Percentiles rank a stretch among this genome's conserved stretches.
Conservation (phyloP, 2,329 filamentous ascomycete genomes). For the Penicillium sp. region DNA sequence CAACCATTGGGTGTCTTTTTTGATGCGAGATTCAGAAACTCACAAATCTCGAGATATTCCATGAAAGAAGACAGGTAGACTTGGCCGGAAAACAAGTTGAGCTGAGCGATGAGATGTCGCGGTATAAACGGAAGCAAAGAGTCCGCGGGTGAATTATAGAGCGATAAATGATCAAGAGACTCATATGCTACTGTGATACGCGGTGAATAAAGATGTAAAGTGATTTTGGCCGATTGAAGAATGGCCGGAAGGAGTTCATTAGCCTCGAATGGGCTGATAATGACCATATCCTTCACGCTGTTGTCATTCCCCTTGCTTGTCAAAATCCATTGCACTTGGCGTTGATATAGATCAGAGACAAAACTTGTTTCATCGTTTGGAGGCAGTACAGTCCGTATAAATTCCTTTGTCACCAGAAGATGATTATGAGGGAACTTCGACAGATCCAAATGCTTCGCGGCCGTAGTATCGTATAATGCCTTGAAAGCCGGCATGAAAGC, state of each 20-base stretch:
- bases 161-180: neutral
- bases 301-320: conserved; percentile 20
- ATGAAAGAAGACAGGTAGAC: neutral
- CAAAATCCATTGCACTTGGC: conserved; percentile 55
- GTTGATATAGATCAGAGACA: conserved; percentile 45
- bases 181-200: neutral
- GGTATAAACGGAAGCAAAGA: neutral
- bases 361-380: neutral
- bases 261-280: conserved; percentile 61
- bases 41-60: neutral
- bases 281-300: conserved; percentile 37
- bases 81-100: neutral
- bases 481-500: neutral
- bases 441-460: neutral
- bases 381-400: neutral
- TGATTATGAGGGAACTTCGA: neutral
- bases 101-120: neutral
- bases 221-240: neutral
- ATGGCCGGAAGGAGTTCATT: conserved; percentile 43
- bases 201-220: neutral
- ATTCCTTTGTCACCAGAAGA: neutral
- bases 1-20: neutral
- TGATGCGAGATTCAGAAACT: conserved; percentile 2
- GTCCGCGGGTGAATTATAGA: conserved; percentile 10
- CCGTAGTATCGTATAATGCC: neutral